Base-by-base conservation (phyloP, 2,329 filamentous ascomycete species). In the Stemphylium lycopersici region DNA sequence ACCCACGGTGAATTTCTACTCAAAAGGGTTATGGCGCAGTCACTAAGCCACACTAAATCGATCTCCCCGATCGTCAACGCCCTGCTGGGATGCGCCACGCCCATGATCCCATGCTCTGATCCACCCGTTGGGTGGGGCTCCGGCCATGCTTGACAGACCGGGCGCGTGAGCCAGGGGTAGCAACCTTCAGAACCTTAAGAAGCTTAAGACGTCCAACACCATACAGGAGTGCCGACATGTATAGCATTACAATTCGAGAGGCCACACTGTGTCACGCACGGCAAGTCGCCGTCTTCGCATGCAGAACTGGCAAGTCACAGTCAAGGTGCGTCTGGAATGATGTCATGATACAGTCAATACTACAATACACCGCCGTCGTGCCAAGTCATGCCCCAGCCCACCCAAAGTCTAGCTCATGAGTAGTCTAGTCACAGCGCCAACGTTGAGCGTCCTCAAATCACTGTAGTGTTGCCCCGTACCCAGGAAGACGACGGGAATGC, bases 401-500 rank as follows among this genome's bases (percentile, higher is more conserved):
- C 24, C 41, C 7, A 12, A 26, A n/a, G 13, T 22, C 37, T 70
- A 80, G 63, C 74, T 83, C 84, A 87, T 87, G 64, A 87, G 71
- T 68, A 87, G 76, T 56, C 79, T 79, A 46, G 86, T 84, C 26
- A 85, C 84, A 80, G 84, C 87, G 15, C 81, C 79, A n/a, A 88
- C 85, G 69, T 85, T 87, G 62, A 88, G 68, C 20, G 83, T 84
- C 66, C 86, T 80, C 66, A 88, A 66, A 75, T 88, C 86, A 24
- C 84, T 84, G 70, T 88, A 88, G 72, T 88, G 85, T 76, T 88
- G 86, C 4, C 86, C 86, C 34, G 87, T 84, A 2, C 88, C 95
- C 63, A 99, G 84, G 72, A 99, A 99, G 10, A 98, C 83, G 16
- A 99, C 92, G 0, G 96, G 96, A 40, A 99, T 96, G 24, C 93